A percentile compares a stretch with the other conserved stretches of the same genome.
These are phyloP conservation scores for Talaromyces sp. DNA, from an alignment of 2,329 filamentous ascomycete genomes.

Conservation along the genomic window DNA sequence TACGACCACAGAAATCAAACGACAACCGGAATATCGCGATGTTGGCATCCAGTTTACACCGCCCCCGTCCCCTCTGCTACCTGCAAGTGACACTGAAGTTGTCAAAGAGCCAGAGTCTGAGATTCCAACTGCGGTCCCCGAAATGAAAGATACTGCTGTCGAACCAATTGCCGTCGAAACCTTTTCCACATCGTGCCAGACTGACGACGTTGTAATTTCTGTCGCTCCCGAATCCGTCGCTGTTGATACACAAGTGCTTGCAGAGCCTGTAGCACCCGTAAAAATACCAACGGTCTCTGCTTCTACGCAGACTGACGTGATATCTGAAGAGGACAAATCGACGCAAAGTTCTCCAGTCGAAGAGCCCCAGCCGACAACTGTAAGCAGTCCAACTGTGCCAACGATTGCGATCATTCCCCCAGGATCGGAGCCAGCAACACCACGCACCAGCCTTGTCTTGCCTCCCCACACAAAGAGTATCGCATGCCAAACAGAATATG, in stretches of 20 bases:
- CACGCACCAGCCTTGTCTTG: slow-evolving; percentile 70
- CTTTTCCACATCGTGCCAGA: slow-evolving; percentile 47
- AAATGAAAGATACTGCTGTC: slow-evolving; percentile 33
- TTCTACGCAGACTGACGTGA: slow-evolving; percentile 26
- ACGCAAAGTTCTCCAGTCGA: background rate
- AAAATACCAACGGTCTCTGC: slow-evolving; percentile 27
- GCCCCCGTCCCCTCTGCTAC: slow-evolving; percentile 64
- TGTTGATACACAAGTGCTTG: slow-evolving; percentile 21
- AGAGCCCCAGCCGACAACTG: slow-evolving; percentile 29
- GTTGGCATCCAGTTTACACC: slow-evolving; percentile 81
- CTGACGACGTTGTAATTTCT: slow-evolving; percentile 38
- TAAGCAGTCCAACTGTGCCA: slow-evolving; percentile 59
- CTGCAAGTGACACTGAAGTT: slow-evolving; percentile 23
- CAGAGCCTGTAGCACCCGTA: slow-evolving; percentile 21
- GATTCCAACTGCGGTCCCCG: background rate
- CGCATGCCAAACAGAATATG: slow-evolving; percentile 71
- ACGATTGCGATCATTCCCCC: slow-evolving; percentile 91
- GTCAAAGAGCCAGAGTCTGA: slow-evolving; percentile 27
- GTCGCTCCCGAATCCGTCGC: slow-evolving; percentile 33
- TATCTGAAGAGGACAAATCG: background rate
- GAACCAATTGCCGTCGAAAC: slow-evolving; percentile 36
- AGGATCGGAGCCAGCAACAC: slow-evolving; percentile 76
- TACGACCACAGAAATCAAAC: slow-evolving; percentile 47
- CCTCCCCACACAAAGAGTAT: slow-evolving; percentile 79
- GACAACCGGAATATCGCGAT: slow-evolving; percentile 64